Percentiles rank a stretch among this genome's conserved stretches.
Conservation (phyloP, 768 basidiomycete species). For the Rhizopogon salebrosus region DNA sequence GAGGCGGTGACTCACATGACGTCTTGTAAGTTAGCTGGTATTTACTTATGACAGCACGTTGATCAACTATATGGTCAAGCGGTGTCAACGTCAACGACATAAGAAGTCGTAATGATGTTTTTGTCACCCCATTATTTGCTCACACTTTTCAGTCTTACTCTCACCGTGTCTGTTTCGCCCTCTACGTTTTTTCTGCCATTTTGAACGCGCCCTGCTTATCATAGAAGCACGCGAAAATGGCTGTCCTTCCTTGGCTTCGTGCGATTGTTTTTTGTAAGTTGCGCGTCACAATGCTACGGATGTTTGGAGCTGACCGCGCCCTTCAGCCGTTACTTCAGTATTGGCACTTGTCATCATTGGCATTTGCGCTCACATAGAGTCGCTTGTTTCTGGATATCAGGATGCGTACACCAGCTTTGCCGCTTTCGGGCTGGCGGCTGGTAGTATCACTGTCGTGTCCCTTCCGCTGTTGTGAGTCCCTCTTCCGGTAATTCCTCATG, state of each 20-base stretch:
- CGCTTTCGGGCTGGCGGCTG: slow-evolving; percentile 11
- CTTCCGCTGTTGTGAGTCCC: slow-evolving; percentile 21
- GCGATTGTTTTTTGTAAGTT: slow-evolving; percentile 17
- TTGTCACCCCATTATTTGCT: neutral
- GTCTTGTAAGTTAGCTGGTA: neutral
- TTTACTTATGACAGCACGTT: neutral
- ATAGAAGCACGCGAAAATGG: slow-evolving; percentile 10
- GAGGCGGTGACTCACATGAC: neutral
- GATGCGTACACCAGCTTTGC: slow-evolving; percentile 4
- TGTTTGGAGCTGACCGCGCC: neutral
- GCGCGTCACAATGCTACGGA: neutral
- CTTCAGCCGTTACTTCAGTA: slow-evolving; percentile 11
- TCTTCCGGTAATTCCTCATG: neutral
- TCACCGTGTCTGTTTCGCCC: neutral
- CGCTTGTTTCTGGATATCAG: slow-evolving; percentile 5
- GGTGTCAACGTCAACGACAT: neutral
- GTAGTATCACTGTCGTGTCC: slow-evolving; percentile 12
- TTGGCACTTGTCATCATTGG: slow-evolving; percentile 16
- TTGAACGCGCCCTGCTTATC: neutral
- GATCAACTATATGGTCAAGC: slow-evolving; percentile 2
- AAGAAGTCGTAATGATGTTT: neutral
- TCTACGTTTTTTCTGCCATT: neutral
- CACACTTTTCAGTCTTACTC: neutral
- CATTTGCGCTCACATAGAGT: slow-evolving; percentile 15
- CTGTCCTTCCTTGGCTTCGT: slow-evolving; percentile 21